Base-by-base conservation (phyloP, 768 basidiomycete genomes). In the Rhodotorula babjevae region DNA sequence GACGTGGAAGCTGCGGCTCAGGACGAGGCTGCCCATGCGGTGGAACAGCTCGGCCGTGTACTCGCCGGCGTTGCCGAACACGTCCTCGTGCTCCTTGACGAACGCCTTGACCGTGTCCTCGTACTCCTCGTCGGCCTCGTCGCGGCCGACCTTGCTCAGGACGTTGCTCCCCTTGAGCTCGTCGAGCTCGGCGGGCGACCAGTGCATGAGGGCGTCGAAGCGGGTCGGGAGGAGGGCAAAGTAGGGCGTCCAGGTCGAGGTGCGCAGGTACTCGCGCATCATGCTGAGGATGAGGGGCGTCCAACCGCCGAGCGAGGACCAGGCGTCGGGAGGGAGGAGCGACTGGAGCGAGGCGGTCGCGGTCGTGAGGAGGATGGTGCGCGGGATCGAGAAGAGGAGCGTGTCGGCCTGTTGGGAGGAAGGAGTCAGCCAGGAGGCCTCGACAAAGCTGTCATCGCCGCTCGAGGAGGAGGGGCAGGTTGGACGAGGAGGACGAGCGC, bases 181-280 rank as follows among this genome's bases (percentile, higher is more conserved):
- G 36, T 82, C 80, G 18, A 94, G 81, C 65, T 96, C 92, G 5
- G 84, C 85, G 6, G 85, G 84, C 56, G 79, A 82, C 96, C 96
- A 98, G 79, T 97, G 94, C 91, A 99, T 97, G 1, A 93, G 92
- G 0, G 93, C 94, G 75, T 89, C 85, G 79, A 98, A 97, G 0
- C 58, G 18, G n/a, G 52, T 31, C 4, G 94, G 94, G 71, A 97
- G 84, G 25, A 85, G 85, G 40, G 81, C 90, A 21, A 94, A 83
- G 81, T 94, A 95, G 18, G 83, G 83, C 11, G 80, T 78, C 93
- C 92, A 91, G 65, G 82, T 87, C 23, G 42, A 59, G 82, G 68
- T 1, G 87, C 65, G 69, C n/a, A 66, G 56, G 15, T 86, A 86
- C 81, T 99, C 96, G 90, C 91, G 96, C 90, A 98, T 92, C 88